Evolutionary conservation across 805 yeast genomes (phyloP).

Genomic region (Starmera dryadoides): DNA sequence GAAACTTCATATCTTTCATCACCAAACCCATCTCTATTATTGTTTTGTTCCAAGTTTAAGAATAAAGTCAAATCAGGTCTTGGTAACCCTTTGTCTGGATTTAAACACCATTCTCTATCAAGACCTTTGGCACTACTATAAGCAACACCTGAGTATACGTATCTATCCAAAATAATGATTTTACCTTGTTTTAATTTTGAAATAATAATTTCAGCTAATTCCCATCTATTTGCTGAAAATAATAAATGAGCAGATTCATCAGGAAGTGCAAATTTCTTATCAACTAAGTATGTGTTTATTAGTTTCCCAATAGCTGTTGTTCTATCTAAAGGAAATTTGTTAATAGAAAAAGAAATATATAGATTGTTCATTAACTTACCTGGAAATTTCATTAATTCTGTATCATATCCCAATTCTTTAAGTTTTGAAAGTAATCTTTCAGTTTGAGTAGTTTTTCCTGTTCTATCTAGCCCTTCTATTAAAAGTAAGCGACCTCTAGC

Average conservation of each 20-base stretch:
- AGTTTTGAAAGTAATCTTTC: conserved; percentile 27
- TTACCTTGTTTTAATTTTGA: conserved; percentile 41
- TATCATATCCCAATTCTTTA: conserved; percentile 23
- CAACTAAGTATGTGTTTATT: conserved; percentile 65
- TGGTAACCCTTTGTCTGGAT: conserved; percentile 80
- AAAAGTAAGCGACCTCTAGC: conserved; percentile 67
- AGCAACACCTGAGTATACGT: conserved; percentile 89
- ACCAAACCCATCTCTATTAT: conserved; percentile 75
- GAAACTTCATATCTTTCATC: conserved; percentile 83
- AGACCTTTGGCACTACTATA: conserved; percentile 83
- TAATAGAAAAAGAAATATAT: not conserved
- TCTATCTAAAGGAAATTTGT: conserved; percentile 38
- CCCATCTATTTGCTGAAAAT: conserved; percentile 96
- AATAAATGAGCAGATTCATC: conserved; percentile 83
- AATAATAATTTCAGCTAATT: conserved; percentile 43
- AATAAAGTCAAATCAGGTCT: conserved; percentile 81
- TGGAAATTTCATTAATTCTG: conserved; percentile 70
- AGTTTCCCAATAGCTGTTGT: conserved; percentile 73
- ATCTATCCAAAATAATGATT: conserved; percentile 72
- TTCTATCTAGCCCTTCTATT: conserved; percentile 89
- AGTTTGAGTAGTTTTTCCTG: conserved; percentile 91
- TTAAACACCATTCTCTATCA: conserved; percentile 67
- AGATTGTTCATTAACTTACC: conserved; percentile 11
- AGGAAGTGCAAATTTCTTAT: conserved; percentile 39
- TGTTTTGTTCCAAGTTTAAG: conserved; percentile 46